Percentiles rank a stretch among this genome's conserved stretches.
Evolutionary conservation across 1,284 basidiomycete genomes (phyloP).

Genomic region (Trichosporon ovoides): DNA sequence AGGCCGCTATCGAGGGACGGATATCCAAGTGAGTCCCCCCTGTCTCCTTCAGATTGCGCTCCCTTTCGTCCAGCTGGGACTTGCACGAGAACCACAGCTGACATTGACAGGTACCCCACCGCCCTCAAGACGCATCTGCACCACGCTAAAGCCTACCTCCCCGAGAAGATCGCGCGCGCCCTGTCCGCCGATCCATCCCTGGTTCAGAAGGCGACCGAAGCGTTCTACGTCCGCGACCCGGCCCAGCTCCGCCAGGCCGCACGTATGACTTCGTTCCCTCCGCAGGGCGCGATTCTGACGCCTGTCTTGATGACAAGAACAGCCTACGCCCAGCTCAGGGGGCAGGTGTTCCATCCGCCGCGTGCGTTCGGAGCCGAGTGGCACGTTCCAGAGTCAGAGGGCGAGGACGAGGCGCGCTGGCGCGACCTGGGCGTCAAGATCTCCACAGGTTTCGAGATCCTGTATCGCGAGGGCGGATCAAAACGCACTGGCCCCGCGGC

Average conservation of each 20-base stretch:
- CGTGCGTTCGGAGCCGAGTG: constrained; percentile 68
- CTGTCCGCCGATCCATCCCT: constrained; percentile 63
- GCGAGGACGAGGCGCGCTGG: constrained; percentile 63
- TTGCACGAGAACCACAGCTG: too few relatives aligned
- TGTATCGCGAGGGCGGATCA: constrained; percentile 73
- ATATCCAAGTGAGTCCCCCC: constrained; percentile 57
- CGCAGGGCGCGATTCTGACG: constrained; percentile 58
- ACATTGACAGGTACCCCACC: constrained; percentile 61
- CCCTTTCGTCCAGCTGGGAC: too few relatives aligned
- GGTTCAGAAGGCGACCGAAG: constrained; percentile 76
- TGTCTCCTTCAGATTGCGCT: too few relatives aligned
- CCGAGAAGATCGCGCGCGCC: constrained; percentile 68
- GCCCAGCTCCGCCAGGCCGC: constrained; percentile 76
- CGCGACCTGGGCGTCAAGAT: constrained; percentile 85
- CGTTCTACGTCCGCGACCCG: constrained; percentile 88
- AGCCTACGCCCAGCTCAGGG: constrained; percentile 83
- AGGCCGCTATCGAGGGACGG: constrained; percentile 62
- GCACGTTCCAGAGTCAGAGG: constrained; percentile 49
- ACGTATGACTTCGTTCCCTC: constrained; percentile 81
- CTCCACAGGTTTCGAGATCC: constrained; percentile 89
- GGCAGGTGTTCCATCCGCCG: constrained; percentile 88
- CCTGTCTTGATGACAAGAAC: constrained; percentile 73
- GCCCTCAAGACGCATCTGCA: constrained; percentile 69
- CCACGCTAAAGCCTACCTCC: constrained; percentile 70
- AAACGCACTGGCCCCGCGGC: too few relatives aligned